Base-by-base conservation (phyloP, 2,329 filamentous ascomycete species). In the Fusarium guadeloupense region DNA sequence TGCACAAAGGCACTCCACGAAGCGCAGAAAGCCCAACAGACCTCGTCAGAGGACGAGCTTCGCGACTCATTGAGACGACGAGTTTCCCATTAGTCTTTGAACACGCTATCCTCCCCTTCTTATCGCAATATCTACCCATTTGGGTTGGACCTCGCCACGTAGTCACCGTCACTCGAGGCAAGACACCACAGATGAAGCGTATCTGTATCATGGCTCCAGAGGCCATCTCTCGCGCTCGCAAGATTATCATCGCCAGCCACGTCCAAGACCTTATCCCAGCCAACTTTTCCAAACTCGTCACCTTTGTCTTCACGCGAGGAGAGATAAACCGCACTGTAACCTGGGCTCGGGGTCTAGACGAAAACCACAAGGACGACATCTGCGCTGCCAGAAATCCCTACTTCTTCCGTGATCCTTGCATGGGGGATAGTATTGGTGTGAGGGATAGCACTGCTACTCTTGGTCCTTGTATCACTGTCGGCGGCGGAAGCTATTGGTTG, bases 371-470 rank as follows among this genome's bases (percentile, higher is more conserved):
- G 2, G 78, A 81, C 53, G 78, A 79, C 10, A 67, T 80, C 2
- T 80, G 77, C 55, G 41, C 52, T 28, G 71, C 78, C 6, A 71
- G 77, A 13, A 81, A 81, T 59, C 78, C 78, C 2, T 80, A 78
- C 40, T 76, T 72, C 58, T 81, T 79, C 60, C 59, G 66, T 31
- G 72, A 61, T n/a, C 78, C 75, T 4, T 76, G 77, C 47, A 81
- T 81, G 78, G 78, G 78, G 3, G 78, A 81, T 42, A 80, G 77
- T 54, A 78, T 81, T 33, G 78, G 78, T 9, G 69, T 76, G 13
- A 62, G 53, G 2, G 76, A 78, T 30, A 72, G 69, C 30, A 79
- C 77, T 0, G 76, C 78, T 14, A 81, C 78, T 2, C 64, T 81
- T 7, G 78, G 78, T 0, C 78, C 78, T 1, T 77, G 76, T 23